Conservation (phyloP, 495 filamentous ascomycete genomes). For the Penicillium egyptiacum region DNA sequence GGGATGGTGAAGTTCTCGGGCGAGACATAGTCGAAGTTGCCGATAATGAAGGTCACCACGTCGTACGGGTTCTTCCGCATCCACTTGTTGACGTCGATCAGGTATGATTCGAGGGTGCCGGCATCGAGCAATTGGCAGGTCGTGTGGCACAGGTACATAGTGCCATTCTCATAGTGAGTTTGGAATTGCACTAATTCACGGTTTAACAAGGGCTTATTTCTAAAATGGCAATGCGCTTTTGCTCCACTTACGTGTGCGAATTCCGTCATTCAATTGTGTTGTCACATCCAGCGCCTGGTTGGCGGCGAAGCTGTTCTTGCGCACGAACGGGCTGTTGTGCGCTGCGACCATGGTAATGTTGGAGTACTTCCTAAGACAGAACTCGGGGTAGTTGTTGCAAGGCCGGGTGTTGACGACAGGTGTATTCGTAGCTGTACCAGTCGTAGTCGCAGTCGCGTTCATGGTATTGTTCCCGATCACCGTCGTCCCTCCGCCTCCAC, state of each 20-base stretch:
- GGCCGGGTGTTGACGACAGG: slow-evolving; percentile 68
- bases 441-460: slow-evolving; percentile 39
- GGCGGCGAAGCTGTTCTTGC: slow-evolving; percentile 64
- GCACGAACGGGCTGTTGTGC: slow-evolving; percentile 84
- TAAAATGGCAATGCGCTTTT: too few relatives aligned
- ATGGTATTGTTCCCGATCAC: slow-evolving; percentile 46
- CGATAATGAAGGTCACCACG: slow-evolving; percentile 85
- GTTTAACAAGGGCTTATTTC: slow-evolving; percentile 7
- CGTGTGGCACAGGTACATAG: slow-evolving; percentile 69
- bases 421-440: slow-evolving; percentile 40
- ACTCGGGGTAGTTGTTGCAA: slow-evolving; percentile 85
- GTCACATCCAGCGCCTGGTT: slow-evolving; percentile 74
- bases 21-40: slow-evolving; percentile 70
- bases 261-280: slow-evolving; percentile 79
- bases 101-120: slow-evolving; percentile 73
- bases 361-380: slow-evolving; percentile 78
- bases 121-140: slow-evolving; percentile 76
- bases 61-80: slow-evolving; percentile 78
- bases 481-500: slow-evolving; percentile 29
- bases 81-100: slow-evolving; percentile 69
- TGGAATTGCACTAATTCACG: slow-evolving; percentile 73
- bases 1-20: slow-evolving; percentile 59
- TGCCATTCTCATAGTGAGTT: slow-evolving; percentile 65
- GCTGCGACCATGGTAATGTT: slow-evolving; percentile 87
- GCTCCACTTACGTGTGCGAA: slow-evolving; percentile 67